phyloP scores from a whole-genome alignment of 2,329 filamentous ascomycete species.

The Pyrenochaeta sp. region DNA sequence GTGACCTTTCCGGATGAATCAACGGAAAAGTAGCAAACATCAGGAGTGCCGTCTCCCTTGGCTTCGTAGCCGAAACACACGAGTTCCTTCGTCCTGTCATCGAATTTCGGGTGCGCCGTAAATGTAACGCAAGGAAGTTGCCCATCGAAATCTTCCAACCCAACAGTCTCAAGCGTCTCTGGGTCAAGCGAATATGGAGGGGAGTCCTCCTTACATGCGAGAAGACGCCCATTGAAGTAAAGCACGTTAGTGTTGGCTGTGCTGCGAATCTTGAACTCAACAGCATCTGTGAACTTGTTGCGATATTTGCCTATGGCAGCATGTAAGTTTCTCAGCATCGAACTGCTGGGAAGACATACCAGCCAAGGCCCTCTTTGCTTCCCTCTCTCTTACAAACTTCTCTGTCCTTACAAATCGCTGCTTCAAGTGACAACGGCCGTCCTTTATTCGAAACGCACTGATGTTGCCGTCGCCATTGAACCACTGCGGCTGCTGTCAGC shows the following conservation, averaged over 20 bases:
- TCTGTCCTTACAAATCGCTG: slow-evolving; percentile 54
- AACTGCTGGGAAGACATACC: background rate
- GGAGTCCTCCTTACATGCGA: slow-evolving; percentile 25
- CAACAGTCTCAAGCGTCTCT: slow-evolving; percentile 20
- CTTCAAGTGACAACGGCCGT: slow-evolving; percentile 47
- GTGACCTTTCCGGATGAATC: slow-evolving; percentile 37
- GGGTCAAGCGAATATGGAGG: slow-evolving; percentile 23
- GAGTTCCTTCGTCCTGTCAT: slow-evolving; percentile 19
- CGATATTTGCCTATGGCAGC: slow-evolving; percentile 37
- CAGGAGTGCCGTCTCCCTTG: slow-evolving; percentile 50
- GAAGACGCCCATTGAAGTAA: slow-evolving; percentile 17
- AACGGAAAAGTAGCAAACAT: slow-evolving; percentile 50
- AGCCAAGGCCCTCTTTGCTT: slow-evolving; percentile 42
- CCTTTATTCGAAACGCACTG: slow-evolving; percentile 47
- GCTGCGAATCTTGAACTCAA: slow-evolving; percentile 42
- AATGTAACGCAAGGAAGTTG: slow-evolving; percentile 23
- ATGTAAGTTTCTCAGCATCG: background rate
- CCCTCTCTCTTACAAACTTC: slow-evolving; percentile 50
- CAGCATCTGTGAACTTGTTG: slow-evolving; percentile 51
- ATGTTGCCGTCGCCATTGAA: slow-evolving; percentile 55
- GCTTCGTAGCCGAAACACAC: slow-evolving; percentile 46
- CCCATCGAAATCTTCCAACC: slow-evolving; percentile 16
- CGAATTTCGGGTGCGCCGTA: slow-evolving; percentile 31
- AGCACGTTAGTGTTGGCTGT: slow-evolving; percentile 40
- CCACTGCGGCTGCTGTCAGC: slow-evolving; percentile 4